Evolutionary conservation across 441 rosid species (phyloP).

Genomic region (Gossypium schwendimanii): DNA sequence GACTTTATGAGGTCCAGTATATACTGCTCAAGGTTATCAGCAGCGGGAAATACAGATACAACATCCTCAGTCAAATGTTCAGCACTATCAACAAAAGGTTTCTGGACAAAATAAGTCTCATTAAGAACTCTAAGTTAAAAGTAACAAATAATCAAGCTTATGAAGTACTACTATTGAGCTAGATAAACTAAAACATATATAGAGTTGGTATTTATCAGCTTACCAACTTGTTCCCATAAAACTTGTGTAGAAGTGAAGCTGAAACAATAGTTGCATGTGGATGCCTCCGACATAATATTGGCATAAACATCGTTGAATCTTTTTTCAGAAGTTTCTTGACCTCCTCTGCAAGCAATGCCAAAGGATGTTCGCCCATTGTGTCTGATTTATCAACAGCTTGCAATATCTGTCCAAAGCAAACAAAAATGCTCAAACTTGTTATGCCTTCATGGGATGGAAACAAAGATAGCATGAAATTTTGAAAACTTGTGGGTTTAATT

Average conservation of each 20-base stretch:
- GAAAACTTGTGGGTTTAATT: not conserved
- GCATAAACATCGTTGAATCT: conserved; percentile 65
- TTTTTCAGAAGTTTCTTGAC: conserved; percentile 66
- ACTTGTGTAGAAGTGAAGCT: conserved; percentile 83
- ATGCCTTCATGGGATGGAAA: not conserved
- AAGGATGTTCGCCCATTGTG: conserved; percentile 58
- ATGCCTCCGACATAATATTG: conserved; percentile 79
- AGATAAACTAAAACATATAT: conserved; percentile 15
- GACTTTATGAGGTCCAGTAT: conserved; percentile 61
- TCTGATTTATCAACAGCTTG: conserved; percentile 64
- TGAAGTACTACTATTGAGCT: not conserved
- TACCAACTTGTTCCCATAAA: conserved; percentile 87
- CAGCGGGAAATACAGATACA: conserved; percentile 85
- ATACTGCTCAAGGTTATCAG: conserved; percentile 88
- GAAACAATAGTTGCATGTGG: conserved; percentile 70
- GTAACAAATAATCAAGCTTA: not conserved
- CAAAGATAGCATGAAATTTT: not conserved
- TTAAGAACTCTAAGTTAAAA: conserved; percentile 11
- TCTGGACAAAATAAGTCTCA: conserved; percentile 45
- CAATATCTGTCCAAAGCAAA: conserved; percentile 47
- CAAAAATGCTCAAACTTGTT: not conserved
- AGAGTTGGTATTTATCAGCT: conserved; percentile 24
- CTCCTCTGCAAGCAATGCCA: conserved; percentile 89
- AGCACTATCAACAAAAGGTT: conserved; percentile 84
- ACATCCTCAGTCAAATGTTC: conserved; percentile 94